Percentiles rank a stretch among this genome's conserved stretches.
Evolutionary conservation across 2,329 filamentous ascomycete genomes (phyloP).

Genomic region (Thielaviopsis euricoi): DNA sequence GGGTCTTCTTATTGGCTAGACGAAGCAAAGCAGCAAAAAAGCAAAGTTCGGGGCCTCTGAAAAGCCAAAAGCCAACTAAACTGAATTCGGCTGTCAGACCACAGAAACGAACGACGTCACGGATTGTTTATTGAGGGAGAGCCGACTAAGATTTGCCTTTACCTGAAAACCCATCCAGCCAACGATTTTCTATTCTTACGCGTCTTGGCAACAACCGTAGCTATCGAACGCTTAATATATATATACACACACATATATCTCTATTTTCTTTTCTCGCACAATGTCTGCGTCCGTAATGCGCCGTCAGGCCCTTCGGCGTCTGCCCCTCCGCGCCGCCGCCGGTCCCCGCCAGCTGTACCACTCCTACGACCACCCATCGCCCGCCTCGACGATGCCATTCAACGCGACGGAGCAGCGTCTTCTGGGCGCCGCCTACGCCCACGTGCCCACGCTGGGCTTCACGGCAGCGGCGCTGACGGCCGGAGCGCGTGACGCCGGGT

Average conservation of each 20-base stretch:
- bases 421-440: constrained; percentile 60
- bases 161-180: no score
- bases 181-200: no score
- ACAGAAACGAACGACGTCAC: no score
- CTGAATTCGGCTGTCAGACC: no score
- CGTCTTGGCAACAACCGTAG: background rate
- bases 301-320: background rate
- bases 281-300: background rate
- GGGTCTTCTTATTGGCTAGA: no score
- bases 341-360: constrained; percentile 45
- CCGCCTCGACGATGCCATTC: constrained; percentile 48
- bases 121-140: no score
- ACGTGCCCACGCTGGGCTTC: constrained; percentile 75
- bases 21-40: no score
- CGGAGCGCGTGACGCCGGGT: constrained; percentile 71
- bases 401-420: constrained; percentile 55
- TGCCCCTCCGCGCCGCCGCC: background rate
- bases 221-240: background rate
- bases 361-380: constrained; percentile 50
- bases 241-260: no score
- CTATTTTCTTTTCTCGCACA: no score
- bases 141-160: no score
- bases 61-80: no score
- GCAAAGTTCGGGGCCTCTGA: no score
- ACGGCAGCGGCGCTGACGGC: constrained; percentile 53